Evolutionary conservation across 192 early-diverging fungal species (phyloP), one percentile per base, ranked within the genome.

Genomic region (Entrophospora sp.): DNA sequence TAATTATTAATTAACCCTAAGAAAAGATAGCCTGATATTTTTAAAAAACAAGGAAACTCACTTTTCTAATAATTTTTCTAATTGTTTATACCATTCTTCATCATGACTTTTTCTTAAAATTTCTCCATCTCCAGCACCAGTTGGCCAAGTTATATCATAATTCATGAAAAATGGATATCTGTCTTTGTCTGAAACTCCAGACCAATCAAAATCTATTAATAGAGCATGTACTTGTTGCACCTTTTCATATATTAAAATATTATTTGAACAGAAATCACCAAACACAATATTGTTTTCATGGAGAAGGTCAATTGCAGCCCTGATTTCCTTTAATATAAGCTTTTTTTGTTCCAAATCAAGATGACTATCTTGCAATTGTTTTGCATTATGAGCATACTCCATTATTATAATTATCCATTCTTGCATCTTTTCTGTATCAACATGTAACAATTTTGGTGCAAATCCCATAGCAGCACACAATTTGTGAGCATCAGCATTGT

Each of bases 191-290:
- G 5, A 5, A 22, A 4, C 7, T 18, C 53, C 53, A 3, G 24
- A 4, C 53, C 53, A 56, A 56, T 56, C 53, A 30, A 56, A 56
- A 30, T 56, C 53, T 6, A 56, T 30, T 5, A 56, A 30, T 30
- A 12, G 13, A 30, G 5, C 53, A 34, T 56, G 32, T 27, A 34
- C 8, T 4, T 48, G 7, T 20, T 18, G 5, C 10, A 18, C 53
- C 7, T 56, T 22, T 22, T 56, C 4, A 3, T 30, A 5, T 27
- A 56, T 18, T 27, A 56, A 4, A 12, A 56, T 56, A 30, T 56
- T 56, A 27, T 13, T 13, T 27, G 24, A 5, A 7, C 53, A 27
- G 4, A 56, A 18, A 30, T 56, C 53, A 56, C 24, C 53, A 18
- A 56, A 56, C 22, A 56, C 53, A 5, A 56, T 22, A 5, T 56